phyloP scores from a whole-genome alignment of 495 filamentous ascomycete species.

The Penicillium malachiteum region DNA sequence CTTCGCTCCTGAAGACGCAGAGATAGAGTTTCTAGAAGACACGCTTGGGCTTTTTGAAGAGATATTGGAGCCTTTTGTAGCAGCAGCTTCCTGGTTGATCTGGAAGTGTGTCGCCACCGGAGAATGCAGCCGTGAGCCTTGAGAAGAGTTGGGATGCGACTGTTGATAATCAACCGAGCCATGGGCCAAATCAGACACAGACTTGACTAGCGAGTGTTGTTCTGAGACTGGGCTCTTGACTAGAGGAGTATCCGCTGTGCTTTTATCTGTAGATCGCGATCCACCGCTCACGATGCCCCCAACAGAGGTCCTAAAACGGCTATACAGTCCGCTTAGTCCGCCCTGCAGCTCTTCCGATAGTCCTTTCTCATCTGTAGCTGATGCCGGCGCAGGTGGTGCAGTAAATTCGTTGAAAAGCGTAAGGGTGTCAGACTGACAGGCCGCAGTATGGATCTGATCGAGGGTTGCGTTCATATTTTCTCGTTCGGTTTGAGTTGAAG shows the following conservation, averaged over 20 bases:
- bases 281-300: slow-evolving; percentile 53
- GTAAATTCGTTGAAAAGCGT: slow-evolving; percentile 89
- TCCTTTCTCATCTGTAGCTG: slow-evolving; percentile 62
- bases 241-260: slow-evolving; percentile 22
- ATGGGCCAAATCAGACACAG: slow-evolving; percentile 22
- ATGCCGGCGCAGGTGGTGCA: slow-evolving; percentile 45
- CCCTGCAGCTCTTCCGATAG: slow-evolving; percentile 73
- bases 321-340: slow-evolving; percentile 83
- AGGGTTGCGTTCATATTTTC: slow-evolving; percentile 69
- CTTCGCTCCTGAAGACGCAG: slow-evolving; percentile 42
- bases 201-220: slow-evolving; percentile 24
- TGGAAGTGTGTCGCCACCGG: slow-evolving; percentile 35
- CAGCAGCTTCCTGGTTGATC: slow-evolving; percentile 28
- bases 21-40: slow-evolving; percentile 51
- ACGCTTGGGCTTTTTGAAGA: slow-evolving; percentile 54
- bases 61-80: slow-evolving; percentile 51
- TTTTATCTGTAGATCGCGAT: slow-evolving; percentile 39
- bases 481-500: slow-evolving; percentile 60
- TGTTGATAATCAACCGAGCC: slow-evolving; percentile 24
- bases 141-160: slow-evolving; percentile 31
- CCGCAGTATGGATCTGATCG: slow-evolving; percentile 79
- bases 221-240: slow-evolving; percentile 30
- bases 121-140: slow-evolving; percentile 44
- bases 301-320: slow-evolving; percentile 74
- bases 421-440: slow-evolving; percentile 73